Evolutionary conservation across 768 basidiomycete species (phyloP).

Genomic region (Boletus rubropictus): DNA sequence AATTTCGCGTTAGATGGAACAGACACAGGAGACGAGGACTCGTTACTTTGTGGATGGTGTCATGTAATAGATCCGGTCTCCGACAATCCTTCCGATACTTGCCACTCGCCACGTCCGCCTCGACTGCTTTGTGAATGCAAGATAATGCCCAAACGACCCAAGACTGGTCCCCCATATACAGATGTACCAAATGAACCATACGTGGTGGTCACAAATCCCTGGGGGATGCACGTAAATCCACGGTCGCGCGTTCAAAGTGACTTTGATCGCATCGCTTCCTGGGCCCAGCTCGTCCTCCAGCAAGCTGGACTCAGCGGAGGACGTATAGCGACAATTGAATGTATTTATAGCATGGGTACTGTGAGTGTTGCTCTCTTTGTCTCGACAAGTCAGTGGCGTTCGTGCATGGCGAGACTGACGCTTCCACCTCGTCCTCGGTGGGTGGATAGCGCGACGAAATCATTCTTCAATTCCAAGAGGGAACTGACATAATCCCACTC

Average conservation of each 20-base stretch:
- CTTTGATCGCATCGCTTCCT: conserved; percentile 21
- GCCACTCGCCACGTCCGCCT: not conserved
- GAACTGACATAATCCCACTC: conserved; percentile 24
- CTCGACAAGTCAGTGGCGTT: not conserved
- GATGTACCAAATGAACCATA: conserved; percentile 18
- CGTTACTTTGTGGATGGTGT: conserved; percentile 11
- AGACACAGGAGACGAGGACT: not conserved
- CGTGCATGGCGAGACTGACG: not conserved
- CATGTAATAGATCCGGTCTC: conserved; percentile 15
- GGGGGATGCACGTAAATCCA: conserved; percentile 13
- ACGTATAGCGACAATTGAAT: conserved; percentile 15
- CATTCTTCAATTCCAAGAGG: conserved; percentile 24
- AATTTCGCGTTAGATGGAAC: not conserved
- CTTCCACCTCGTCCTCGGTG: not conserved
- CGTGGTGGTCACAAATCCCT: conserved; percentile 23
- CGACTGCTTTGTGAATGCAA: not conserved
- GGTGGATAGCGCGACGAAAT: conserved; percentile 24
- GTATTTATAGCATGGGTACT: conserved; percentile 26
- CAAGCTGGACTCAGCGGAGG: conserved; percentile 14
- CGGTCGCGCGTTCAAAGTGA: conserved; percentile 11
- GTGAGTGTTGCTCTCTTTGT: conserved; percentile 17
- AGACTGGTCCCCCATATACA: conserved; percentile 26
- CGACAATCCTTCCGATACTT: conserved; percentile 7
- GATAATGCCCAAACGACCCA: conserved; percentile 18
- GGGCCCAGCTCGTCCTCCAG: conserved; percentile 22